These are phyloP conservation scores for Stephania yunnanensis DNA, from an alignment of 164 flowering plant species.

Conservation along the genomic window DNA sequence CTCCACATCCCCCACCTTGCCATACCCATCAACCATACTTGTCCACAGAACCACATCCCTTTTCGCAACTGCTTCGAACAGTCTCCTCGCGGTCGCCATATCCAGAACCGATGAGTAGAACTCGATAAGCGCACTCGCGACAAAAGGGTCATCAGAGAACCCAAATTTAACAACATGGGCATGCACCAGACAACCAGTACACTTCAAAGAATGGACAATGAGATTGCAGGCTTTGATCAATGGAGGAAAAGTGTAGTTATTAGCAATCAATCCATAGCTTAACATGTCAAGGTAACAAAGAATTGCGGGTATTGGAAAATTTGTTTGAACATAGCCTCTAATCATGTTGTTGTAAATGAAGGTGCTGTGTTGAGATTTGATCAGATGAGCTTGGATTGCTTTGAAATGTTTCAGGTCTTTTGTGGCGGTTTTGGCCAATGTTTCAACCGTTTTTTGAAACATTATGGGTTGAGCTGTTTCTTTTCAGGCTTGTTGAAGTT, in stretches of 20 bases:
- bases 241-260: constrained; percentile 60
- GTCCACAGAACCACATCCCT: constrained; percentile 72
- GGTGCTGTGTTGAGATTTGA: constrained; percentile 39
- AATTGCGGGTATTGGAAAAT: constrained; percentile 30
- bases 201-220: constrained; percentile 12
- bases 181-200: constrained; percentile 43
- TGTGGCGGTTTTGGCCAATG: constrained; percentile 3
- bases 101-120: constrained; percentile 37
- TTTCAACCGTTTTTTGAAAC: constrained; percentile 27
- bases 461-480: not conserved
- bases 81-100: constrained; percentile 32
- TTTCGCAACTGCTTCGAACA: constrained; percentile 42
- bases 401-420: constrained; percentile 49
- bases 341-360: constrained; percentile 60
- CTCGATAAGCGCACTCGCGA: constrained; percentile 46
- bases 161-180: constrained; percentile 53
- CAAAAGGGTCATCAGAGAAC: constrained; percentile 37
- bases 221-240: constrained; percentile 48
- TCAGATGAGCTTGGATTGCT: constrained; percentile 46
- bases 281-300: constrained; percentile 46
- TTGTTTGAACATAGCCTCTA: constrained; percentile 35
- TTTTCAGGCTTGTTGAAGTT: not conserved
- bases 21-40: constrained; percentile 60
- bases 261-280: constrained; percentile 29
- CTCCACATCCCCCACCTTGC: constrained; percentile 44